Evolutionary conservation across 441 rosid species (phyloP), one percentile per base, ranked within the genome.

Genomic region (Daphne laureola): DNA sequence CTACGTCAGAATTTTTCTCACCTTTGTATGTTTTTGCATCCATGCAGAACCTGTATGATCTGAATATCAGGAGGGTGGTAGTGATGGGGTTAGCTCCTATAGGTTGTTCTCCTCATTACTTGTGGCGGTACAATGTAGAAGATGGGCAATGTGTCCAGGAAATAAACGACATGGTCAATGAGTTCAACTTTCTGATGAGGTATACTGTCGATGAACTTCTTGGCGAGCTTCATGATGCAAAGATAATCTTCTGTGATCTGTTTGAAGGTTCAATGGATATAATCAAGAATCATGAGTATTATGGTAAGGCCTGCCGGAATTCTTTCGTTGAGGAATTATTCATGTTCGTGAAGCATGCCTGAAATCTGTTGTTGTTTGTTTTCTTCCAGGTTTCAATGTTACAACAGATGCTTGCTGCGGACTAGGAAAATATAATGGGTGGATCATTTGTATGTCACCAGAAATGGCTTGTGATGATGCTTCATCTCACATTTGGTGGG

Each of bases 371-470:
- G 18, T 14, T 54, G 25, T 43, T 17, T 2, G 51, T 3, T 64
- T 44, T 69, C 18, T 2, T 40, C 57, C 77, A 85, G 95, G 96
- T 70, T 86, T 88, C 67, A 79, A 74, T 57, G 73, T 57, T 58
- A 84, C 87, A 11, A 56, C 86, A 2, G 86, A 84, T 36, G 96
- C 98, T 21, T 92, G 98, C 64, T 82, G 95, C 58, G 98, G 96
- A 59, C 47, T 81, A 53, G 94, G 96, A 27, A 82, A 75, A 75
- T 82, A 78, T 59, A 88, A 73, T 5, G 95, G 98, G 13, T 84
- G 90, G 96, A 71, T 92, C 35, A 73, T 83, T 71, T 88, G 98
- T 67, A 56, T 88, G 15, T 62, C 85, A 0, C 81, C 95, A 1
- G 86, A 80, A 57, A 90, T 90, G 92, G 96, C 95, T 15, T 87